Evolutionary conservation across 495 filamentous ascomycete genomes (phyloP), one percentile per base, ranked within the genome.

Genomic region (Penicillium macrosclerotiorum): DNA sequence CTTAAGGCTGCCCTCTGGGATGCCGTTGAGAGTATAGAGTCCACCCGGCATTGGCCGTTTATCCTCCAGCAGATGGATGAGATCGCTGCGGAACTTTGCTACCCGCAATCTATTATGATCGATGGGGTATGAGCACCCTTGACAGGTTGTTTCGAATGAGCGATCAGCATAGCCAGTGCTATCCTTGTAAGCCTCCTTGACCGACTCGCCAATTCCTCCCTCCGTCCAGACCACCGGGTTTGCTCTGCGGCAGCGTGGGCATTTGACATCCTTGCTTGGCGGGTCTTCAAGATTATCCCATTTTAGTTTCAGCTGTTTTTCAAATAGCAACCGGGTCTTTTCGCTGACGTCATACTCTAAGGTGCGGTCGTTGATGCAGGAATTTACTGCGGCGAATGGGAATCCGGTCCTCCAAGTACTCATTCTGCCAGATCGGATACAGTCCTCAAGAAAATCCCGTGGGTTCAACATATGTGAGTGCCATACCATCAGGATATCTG

Each of bases 401-500:
- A 95, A 79, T 3, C 82, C 80, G 0, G 77, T 76, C 16, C 51
- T 63, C 80, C 86, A 90, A 20, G 90, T 66, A 6, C 67, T 62
- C 41, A 75, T 67, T 22, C 79, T 64, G 1, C 80, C 81, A 31
- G 73, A 73, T 8, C 86, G 72, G 39, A 90, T 67, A 51, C 82
- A 83, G 53, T 94, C 89, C 52, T 94, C 89, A 3, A 89, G 74
- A 54, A 82, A 95, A 39, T 69, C 68, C 30, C 85, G 69, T 2
- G 89, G 89, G 49, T 91, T 93, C 4, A 95, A 76, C 79, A 88
- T 82, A 55, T 88, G 88, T 3, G 86, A 71, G 63, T 95, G 89
- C 87, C 86, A 90, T 0, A 94, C 88, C 87, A 95, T 89, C 32
- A 95, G 63, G 3, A 95, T 82, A 60, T 94, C 88, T 81, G 52